These are phyloP conservation scores for Amanita pallidorosea DNA, from an alignment of 768 basidiomycete species.

Conservation along the genomic window DNA sequence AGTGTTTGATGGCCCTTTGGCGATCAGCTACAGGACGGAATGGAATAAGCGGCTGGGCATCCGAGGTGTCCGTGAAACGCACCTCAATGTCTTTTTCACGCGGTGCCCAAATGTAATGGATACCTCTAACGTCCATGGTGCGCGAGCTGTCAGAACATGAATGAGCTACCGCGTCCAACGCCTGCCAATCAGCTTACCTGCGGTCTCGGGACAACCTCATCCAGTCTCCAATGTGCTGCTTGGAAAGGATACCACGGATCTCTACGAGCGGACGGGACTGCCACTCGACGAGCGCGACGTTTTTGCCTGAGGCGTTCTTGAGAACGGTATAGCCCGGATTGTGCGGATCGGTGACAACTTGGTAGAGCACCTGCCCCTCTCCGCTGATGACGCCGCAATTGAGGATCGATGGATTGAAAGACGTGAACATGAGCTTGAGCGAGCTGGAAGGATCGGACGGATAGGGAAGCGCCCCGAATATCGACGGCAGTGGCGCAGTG, in stretches of 20 bases:
- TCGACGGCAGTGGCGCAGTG: slow-evolving; percentile 29
- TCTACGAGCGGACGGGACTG: slow-evolving; percentile 38
- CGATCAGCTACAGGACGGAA: slow-evolving; percentile 20
- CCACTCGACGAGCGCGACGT: slow-evolving; percentile 52
- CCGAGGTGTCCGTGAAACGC: slow-evolving; percentile 13
- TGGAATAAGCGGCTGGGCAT: not conserved
- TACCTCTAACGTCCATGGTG: slow-evolving; percentile 39
- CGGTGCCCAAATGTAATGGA: slow-evolving; percentile 46
- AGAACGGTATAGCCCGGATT: slow-evolving; percentile 44
- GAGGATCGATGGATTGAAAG: slow-evolving; percentile 38
- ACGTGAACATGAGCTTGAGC: slow-evolving; percentile 32
- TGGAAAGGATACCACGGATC: slow-evolving; percentile 35
- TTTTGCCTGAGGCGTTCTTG: slow-evolving; percentile 35
- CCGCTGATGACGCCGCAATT: slow-evolving; percentile 46
- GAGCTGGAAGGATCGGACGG: slow-evolving; percentile 22
- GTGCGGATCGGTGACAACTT: slow-evolving; percentile 36
- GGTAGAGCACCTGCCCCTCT: slow-evolving; percentile 34
- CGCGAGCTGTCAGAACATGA: slow-evolving; percentile 24
- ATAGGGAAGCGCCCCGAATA: slow-evolving; percentile 57
- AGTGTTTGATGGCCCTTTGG: slow-evolving; percentile 19
- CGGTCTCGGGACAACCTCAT: slow-evolving; percentile 39
- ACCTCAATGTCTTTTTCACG: slow-evolving; percentile 43
- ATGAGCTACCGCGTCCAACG: not conserved
- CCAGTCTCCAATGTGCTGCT: slow-evolving; percentile 43
- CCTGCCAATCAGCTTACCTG: slow-evolving; percentile 14